Evolutionary conservation across 768 basidiomycete species (phyloP).

Genomic region (Naganishia friedmannii): DNA sequence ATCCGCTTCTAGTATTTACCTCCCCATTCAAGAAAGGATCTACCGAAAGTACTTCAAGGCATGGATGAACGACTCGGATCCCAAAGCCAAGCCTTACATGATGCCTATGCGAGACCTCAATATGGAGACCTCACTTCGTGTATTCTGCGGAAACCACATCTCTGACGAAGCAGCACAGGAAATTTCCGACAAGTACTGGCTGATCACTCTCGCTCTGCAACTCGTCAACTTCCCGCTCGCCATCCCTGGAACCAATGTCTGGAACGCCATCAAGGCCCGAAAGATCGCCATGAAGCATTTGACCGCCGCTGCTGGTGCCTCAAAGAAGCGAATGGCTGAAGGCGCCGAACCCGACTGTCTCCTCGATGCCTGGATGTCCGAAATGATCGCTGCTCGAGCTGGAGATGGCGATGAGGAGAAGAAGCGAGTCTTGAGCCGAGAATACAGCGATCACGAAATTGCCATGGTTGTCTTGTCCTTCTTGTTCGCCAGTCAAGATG

Average conservation of each 20-base stretch:
- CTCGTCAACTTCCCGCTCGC: slow-evolving; percentile 98
- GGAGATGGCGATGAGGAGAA: slow-evolving; percentile 59
- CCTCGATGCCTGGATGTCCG: slow-evolving; percentile 85
- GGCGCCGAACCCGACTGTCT: slow-evolving; percentile 81
- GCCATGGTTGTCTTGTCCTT: slow-evolving; percentile 95
- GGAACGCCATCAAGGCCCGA: slow-evolving; percentile 84
- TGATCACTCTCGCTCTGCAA: slow-evolving; percentile 88
- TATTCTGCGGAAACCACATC: slow-evolving; percentile 91
- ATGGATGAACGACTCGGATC: slow-evolving; percentile 63
- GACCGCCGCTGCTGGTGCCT: slow-evolving; percentile 69
- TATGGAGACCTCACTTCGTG: slow-evolving; percentile 93
- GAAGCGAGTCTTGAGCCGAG: slow-evolving; percentile 58
- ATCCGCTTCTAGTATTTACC: slow-evolving; percentile 65
- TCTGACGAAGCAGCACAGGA: slow-evolving; percentile 71
- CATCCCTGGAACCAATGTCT: slow-evolving; percentile 92
- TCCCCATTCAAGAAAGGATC: slow-evolving; percentile 76
- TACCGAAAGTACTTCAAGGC: slow-evolving; percentile 68
- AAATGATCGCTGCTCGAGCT: slow-evolving; percentile 61
- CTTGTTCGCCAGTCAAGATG: slow-evolving; percentile 94
- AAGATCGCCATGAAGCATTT: slow-evolving; percentile 70
- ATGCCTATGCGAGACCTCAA: slow-evolving; percentile 87
- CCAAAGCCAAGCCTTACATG: slow-evolving; percentile 63
- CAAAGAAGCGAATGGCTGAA: slow-evolving; percentile 76
- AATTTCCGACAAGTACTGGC: slow-evolving; percentile 93
- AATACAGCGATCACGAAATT: slow-evolving; percentile 92